These are phyloP conservation scores for Paramecium bursaria DNA, from an alignment of 73 alveolate species.

Conservation along the genomic window DNA sequence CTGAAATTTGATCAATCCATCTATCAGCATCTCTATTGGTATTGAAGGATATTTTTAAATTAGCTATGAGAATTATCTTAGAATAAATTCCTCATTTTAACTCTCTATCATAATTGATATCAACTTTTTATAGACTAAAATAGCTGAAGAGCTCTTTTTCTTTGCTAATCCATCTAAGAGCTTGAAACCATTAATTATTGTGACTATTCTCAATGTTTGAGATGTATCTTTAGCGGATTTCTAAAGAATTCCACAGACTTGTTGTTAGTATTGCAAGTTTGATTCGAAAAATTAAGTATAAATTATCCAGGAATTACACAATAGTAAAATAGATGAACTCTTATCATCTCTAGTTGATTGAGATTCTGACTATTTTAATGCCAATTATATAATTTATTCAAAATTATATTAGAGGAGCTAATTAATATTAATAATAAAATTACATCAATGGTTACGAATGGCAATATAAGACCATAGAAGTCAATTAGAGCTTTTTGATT, in stretches of 20 bases:
- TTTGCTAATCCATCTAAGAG: slow-evolving; percentile 28
- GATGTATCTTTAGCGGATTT: slow-evolving; percentile 37
- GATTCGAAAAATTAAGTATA: slow-evolving; percentile 22
- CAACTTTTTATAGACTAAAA: slow-evolving; percentile 19
- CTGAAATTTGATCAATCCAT: slow-evolving; percentile 25
- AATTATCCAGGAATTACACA: slow-evolving; percentile 49
- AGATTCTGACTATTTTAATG: background rate
- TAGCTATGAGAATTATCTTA: slow-evolving; percentile 26
- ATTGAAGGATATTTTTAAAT: slow-evolving; percentile 44
- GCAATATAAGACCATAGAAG: slow-evolving; percentile 23
- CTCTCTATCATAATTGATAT: slow-evolving; percentile 21
- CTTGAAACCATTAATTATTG: slow-evolving; percentile 6
- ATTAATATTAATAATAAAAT: background rate
- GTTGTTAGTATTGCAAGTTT: slow-evolving; percentile 36
- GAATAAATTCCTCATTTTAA: slow-evolving; percentile 19
- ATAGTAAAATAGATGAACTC: background rate
- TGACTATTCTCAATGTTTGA: background rate
- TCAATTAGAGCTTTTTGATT: slow-evolving; percentile 4
- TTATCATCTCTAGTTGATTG: slow-evolving; percentile 37
- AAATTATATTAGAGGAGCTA: slow-evolving; percentile 32
- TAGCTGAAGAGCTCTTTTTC: background rate
- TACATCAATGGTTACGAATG: slow-evolving; percentile 32
- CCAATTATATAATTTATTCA: slow-evolving; percentile 17
- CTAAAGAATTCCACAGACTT: background rate
- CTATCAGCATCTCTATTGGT: slow-evolving; percentile 26